Evolutionary conservation across 2,329 filamentous ascomycete species (phyloP), one percentile per base, ranked within the genome.

Genomic region (Cordyceps fumosorosea): DNA sequence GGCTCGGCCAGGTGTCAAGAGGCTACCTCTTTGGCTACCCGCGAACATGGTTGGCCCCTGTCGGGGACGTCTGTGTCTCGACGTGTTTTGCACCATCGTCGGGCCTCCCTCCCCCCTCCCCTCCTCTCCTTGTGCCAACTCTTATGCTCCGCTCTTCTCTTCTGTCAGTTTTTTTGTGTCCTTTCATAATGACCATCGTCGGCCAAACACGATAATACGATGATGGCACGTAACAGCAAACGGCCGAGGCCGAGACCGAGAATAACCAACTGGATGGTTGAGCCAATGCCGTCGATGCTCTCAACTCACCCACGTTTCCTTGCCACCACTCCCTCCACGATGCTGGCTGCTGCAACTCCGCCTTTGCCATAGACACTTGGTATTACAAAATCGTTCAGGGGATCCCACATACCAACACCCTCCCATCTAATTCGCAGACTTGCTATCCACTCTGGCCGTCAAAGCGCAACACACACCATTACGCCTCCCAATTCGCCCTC

Each of bases 51-150:
- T 56, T 47, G 26, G 26, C 54, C 54, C 54, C 42, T 47, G 54
- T 47, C 4, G 42, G 42, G n/a, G 42, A 29, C 26, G 42, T 47
- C 42, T 56, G 24, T 56, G 54, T 56, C 42, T 40, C 42, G 53
- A 56, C 37, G 37, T 56, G 42, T 56, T 56, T 56, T 34, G 54
- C 26, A 56, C 40, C 42, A 47, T 56, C 53, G 34, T 54, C 52
- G 51, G 32, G 10, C 24, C 6, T 56, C 40, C 37, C 29, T 11
- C 37, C 22, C 24, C 53, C 22, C 16, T 12, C 34, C 6, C 26
- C 24, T 10, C n/a, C 51, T 32, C 53, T 16, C 20, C 34, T 2
- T 7, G 4, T 10, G 5, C 51, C 40, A 44, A 24, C 11, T 16
- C 10, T 24, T 18, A 3, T 37, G 51, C 51, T 44, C 22, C 40